Evolutionary conservation across 139 green algal genomes (phyloP), one percentile per base, ranked within the genome.

Genomic region (Haematococcus lacustris): DNA sequence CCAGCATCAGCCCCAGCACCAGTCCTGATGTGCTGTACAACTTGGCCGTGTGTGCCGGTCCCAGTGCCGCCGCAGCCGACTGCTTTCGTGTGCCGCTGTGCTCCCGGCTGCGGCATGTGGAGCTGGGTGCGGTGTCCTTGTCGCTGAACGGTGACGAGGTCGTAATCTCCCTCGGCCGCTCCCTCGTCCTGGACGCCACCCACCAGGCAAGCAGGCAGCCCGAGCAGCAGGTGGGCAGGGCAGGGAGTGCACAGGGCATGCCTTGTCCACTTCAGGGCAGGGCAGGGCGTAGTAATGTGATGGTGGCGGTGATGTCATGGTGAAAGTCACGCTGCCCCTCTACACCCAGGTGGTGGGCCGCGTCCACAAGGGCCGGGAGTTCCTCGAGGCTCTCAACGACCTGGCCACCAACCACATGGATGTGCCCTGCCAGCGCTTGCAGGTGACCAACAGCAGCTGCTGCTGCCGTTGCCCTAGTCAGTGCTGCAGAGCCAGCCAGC

Each of bases 331-430:
- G 3, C 1, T 0, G 2, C 9, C 2, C 43, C 2, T 62, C 23
- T 47, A 28, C 50, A 0, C 37, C 53, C 83, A 91, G 86, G 87
- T 92, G 33, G 82, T 92, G 43, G 87, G 87, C 1, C 75, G 76
- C 1, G 66, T 91, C 9, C 66, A 73, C 40, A 53, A 65, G 28
- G 87, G 87, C 3, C 1, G 26, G 0, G 79, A 91, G 25, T 34
- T 88, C n/a, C 71, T 92, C 51, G 59, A 75, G 33, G 38, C 64
- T 32, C 35, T 92, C 21, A 80, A 79, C 32, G 71, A 73, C 32
- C n/a, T 86, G 34, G 30, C 38, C 2, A 78, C 77, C 23, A 74
- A 73, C 35, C 62, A 72, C 6, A 78, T 90, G 43, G 86, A 91
- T 71, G 47, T 68, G 50, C 86, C 86, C 1, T 26, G 71, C 38